phyloP scores from a whole-genome alignment of 805 yeast genomes.

The Kuraishia capsulata region DNA sequence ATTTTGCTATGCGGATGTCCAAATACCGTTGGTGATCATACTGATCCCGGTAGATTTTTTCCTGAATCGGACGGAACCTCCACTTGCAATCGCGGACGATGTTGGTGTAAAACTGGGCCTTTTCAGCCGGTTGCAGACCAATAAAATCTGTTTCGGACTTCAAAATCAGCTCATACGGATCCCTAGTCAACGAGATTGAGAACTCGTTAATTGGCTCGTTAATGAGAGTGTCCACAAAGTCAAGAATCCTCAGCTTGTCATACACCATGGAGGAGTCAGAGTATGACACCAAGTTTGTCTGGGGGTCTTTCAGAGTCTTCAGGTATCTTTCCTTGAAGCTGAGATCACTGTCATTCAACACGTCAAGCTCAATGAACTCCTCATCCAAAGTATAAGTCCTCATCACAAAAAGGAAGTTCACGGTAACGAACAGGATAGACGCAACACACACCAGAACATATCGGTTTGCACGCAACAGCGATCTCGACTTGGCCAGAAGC shows the following conservation, averaged over 20 bases:
- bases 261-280: not conserved
- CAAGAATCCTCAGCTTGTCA: not conserved
- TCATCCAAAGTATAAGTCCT: not conserved
- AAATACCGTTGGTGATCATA: constrained; percentile 17
- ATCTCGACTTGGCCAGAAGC: not conserved
- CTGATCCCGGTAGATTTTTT: constrained; percentile 18
- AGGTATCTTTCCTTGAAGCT: not conserved
- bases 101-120: constrained; percentile 11
- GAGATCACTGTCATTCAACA: not conserved
- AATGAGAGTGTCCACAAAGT: not conserved
- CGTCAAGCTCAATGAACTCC: not conserved
- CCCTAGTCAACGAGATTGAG: not conserved
- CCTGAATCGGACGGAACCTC: constrained; percentile 18
- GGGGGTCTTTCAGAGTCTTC: not conserved
- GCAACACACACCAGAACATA: not conserved
- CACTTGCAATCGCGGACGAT: constrained; percentile 13
- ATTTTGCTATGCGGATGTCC: constrained; percentile 14
- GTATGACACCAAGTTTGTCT: not conserved
- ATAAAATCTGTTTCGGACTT: constrained; percentile 6
- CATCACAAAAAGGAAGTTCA: not conserved
- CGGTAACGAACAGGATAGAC: not conserved
- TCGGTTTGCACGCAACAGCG: not conserved
- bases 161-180: not conserved
- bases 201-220: not conserved
- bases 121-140: constrained; percentile 7